Evolutionary conservation across 805 yeast genomes (phyloP).

Genomic region (Candida endomychidarum): DNA sequence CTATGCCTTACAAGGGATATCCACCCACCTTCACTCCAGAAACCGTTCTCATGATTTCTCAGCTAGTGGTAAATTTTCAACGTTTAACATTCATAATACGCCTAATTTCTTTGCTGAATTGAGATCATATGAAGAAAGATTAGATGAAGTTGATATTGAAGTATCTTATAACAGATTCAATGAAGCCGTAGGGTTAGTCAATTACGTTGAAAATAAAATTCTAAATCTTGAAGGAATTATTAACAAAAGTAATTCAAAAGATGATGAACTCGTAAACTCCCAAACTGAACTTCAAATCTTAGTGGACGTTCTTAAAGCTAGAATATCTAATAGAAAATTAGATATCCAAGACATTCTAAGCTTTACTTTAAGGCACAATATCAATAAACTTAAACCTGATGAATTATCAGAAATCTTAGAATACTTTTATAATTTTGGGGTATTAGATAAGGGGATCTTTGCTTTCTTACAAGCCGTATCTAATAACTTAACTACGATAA

Average conservation of each 20-base stretch:
- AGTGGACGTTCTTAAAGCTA: slow-evolving; percentile 42
- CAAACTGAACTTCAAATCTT: slow-evolving; percentile 27
- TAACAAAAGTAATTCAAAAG: slow-evolving; percentile 7
- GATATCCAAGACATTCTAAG: slow-evolving; percentile 36
- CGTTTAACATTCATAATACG: slow-evolving; percentile 20
- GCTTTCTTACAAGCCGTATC: slow-evolving; percentile 37
- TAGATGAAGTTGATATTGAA: slow-evolving; percentile 69
- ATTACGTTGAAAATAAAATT: slow-evolving; percentile 36
- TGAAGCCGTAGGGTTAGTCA: slow-evolving; percentile 43
- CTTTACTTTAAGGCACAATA: slow-evolving; percentile 38
- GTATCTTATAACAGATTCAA: slow-evolving; percentile 59
- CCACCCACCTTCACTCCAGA: slow-evolving; percentile 61
- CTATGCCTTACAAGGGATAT: slow-evolving; percentile 54
- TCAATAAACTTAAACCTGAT: slow-evolving; percentile 28
- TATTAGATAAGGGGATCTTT: slow-evolving; percentile 35
- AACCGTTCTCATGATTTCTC: slow-evolving; percentile 50
- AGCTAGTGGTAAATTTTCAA: slow-evolving; percentile 15
- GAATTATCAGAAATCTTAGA: slow-evolving; percentile 36
- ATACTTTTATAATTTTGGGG: slow-evolving; percentile 35
- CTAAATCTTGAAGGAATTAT: slow-evolving; percentile 28
- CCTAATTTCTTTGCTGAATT: slow-evolving; percentile 45
- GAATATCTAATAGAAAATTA: slow-evolving; percentile 36
- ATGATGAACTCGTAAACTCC: slow-evolving; percentile 15
- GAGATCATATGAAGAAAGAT: slow-evolving; percentile 54
- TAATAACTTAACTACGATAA: slow-evolving; percentile 28